Evolutionary conservation across 2,329 filamentous ascomycete species (phyloP).

Genomic region (Nemania bipapillata): DNA sequence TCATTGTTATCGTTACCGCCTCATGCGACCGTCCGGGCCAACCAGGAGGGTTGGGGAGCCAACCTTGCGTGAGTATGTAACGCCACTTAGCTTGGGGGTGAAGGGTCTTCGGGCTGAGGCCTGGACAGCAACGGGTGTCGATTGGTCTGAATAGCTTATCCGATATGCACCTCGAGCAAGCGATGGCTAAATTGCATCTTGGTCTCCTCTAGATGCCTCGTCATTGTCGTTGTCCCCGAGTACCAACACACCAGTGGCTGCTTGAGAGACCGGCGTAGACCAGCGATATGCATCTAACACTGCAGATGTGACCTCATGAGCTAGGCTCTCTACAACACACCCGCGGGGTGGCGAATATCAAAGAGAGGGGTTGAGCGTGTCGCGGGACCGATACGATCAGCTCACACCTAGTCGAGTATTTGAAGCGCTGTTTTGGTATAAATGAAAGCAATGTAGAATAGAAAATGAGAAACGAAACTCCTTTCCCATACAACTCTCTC

Average conservation of each 20-base stretch:
- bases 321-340: slow-evolving; percentile 9
- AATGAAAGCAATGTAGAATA: slow-evolving; percentile 2
- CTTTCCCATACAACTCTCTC: background rate
- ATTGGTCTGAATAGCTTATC: slow-evolving; percentile 1
- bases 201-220: background rate
- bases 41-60: background rate
- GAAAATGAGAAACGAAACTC: background rate
- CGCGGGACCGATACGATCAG: background rate
- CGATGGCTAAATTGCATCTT: background rate
- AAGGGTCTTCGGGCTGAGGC: background rate
- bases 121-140: background rate
- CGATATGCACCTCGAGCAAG: background rate
- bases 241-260: slow-evolving; percentile 3
- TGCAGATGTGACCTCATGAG: slow-evolving; percentile 8
- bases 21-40: slow-evolving; percentile 10
- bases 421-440: slow-evolving; percentile 17
- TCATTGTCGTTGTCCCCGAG: background rate
- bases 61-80: background rate
- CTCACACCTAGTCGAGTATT: background rate
- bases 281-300: background rate
- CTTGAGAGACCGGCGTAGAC: background rate
- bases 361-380: slow-evolving; percentile 17
- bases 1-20: background rate
- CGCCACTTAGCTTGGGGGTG: slow-evolving; percentile 2
- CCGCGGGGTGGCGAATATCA: slow-evolving; percentile 12